Conservation (phyloP, 768 basidiomycete genomes). For the Boletus sensibilis region DNA sequence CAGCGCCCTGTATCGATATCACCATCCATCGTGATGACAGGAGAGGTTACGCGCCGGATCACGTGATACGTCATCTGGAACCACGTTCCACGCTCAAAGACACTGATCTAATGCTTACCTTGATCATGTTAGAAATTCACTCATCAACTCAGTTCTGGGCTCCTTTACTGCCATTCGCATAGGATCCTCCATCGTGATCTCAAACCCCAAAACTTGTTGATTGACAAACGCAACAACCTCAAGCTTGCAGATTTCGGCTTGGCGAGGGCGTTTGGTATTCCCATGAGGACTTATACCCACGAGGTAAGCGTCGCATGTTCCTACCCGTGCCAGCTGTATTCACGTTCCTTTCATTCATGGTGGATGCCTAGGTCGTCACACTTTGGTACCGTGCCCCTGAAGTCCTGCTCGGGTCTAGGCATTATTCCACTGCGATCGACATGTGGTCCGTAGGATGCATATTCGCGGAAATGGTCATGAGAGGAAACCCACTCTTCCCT, state of each 20-base stretch:
- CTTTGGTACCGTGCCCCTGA: constrained; percentile 99
- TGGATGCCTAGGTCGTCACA: constrained; percentile 79
- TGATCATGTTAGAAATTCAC: constrained; percentile 81
- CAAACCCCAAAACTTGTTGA: constrained; percentile 94
- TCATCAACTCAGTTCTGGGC: constrained; percentile 85
- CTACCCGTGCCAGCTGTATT: background rate
- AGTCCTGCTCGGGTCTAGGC: constrained; percentile 90
- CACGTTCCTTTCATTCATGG: constrained; percentile 8
- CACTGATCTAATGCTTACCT: constrained; percentile 11
- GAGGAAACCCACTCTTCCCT: constrained; percentile 88
- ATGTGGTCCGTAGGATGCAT: constrained; percentile 99
- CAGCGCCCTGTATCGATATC: constrained; percentile 17
- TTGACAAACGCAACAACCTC: constrained; percentile 84
- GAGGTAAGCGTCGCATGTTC: constrained; percentile 60
- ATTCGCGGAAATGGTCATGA: constrained; percentile 98
- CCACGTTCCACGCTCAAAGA: background rate
- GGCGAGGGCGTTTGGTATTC: constrained; percentile 96
- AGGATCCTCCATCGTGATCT: constrained; percentile 96
- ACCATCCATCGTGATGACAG: constrained; percentile 21
- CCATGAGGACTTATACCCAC: constrained; percentile 98
- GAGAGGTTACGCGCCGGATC: constrained; percentile 27
- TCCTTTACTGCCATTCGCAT: constrained; percentile 93
- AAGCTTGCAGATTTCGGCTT: constrained; percentile 97
- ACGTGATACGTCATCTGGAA: constrained; percentile 27
- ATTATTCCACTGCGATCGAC: constrained; percentile 97